These are phyloP conservation scores for Mallotus nudiflorus DNA, from an alignment of 345 rosid species.

Conservation along the genomic window DNA sequence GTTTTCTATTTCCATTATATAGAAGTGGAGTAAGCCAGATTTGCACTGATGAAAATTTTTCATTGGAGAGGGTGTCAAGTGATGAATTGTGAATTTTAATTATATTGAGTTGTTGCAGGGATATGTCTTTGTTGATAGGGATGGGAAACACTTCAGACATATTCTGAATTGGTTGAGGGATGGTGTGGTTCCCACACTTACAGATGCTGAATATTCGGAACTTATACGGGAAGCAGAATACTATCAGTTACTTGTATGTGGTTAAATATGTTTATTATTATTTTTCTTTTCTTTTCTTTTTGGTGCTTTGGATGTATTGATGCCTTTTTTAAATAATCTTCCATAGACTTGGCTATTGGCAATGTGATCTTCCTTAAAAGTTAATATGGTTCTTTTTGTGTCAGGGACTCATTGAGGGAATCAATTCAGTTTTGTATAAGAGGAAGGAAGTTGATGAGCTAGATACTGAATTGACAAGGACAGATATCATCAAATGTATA, in stretches of 20 bases:
- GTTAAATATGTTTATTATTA: neutral
- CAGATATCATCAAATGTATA: constrained; percentile 85
- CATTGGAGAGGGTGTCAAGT: neutral
- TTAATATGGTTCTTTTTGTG: neutral
- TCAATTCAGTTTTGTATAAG: constrained; percentile 40
- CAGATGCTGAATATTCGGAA: constrained; percentile 63
- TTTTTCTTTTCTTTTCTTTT: neutral
- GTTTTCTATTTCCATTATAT: neutral
- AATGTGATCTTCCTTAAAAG: neutral
- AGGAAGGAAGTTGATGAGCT: constrained; percentile 56
- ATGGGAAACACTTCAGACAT: constrained; percentile 84
- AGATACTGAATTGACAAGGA: constrained; percentile 71
- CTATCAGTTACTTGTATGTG: constrained; percentile 79
- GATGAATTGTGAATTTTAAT: constrained; percentile 6
- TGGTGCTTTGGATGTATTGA: neutral
- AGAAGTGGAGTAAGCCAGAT: neutral
- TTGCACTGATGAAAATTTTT: constrained; percentile 10
- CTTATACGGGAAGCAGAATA: constrained; percentile 84
- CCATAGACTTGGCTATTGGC: neutral
- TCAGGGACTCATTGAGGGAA: constrained; percentile 74
- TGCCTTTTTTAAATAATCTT: neutral
- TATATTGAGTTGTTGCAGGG: constrained; percentile 53
- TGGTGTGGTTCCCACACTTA: constrained; percentile 66
- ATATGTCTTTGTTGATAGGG: constrained; percentile 80
- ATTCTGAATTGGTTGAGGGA: constrained; percentile 92